These are phyloP conservation scores for Kalanchoe fedtschenkoi DNA, from an alignment of 164 flowering plant species.

Conservation along the genomic window DNA sequence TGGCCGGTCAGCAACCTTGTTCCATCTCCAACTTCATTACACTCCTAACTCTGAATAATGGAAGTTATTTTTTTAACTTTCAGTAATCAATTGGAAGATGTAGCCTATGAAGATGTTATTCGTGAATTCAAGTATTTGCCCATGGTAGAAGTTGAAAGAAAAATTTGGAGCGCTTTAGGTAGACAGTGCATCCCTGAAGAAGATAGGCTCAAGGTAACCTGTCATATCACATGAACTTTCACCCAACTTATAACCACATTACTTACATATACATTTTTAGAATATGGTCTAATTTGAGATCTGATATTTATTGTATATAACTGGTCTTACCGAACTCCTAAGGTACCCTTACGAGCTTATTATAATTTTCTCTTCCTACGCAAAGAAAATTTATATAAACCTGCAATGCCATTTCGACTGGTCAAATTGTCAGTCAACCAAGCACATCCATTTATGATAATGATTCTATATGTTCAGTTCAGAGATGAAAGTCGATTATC, in stretches of 20 bases:
- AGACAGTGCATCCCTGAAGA: background rate
- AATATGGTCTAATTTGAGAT: background rate
- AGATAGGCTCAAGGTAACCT: constrained; percentile 2
- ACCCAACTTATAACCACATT: background rate
- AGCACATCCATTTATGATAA: no score
- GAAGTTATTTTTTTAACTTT: background rate
- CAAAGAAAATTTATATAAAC: no score
- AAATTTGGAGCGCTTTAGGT: background rate
- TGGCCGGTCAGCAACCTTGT: constrained; percentile 3
- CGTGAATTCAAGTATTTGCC: background rate
- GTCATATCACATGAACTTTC: background rate
- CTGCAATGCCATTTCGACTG: no score
- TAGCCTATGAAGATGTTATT: background rate
- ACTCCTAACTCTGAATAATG: background rate
- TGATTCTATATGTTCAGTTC: no score
- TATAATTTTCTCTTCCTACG: background rate
- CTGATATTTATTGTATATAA: background rate
- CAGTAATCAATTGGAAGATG: constrained; percentile 5
- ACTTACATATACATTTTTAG: background rate
- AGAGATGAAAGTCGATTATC: no score
- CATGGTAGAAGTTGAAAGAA: background rate
- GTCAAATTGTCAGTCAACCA: no score
- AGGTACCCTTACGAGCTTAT: background rate
- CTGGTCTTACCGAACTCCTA: background rate
- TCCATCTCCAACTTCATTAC: background rate